Evolutionary conservation across 768 basidiomycete genomes (phyloP), one percentile per base, ranked within the genome.

Genomic region (Cystobasidium onofrii): DNA sequence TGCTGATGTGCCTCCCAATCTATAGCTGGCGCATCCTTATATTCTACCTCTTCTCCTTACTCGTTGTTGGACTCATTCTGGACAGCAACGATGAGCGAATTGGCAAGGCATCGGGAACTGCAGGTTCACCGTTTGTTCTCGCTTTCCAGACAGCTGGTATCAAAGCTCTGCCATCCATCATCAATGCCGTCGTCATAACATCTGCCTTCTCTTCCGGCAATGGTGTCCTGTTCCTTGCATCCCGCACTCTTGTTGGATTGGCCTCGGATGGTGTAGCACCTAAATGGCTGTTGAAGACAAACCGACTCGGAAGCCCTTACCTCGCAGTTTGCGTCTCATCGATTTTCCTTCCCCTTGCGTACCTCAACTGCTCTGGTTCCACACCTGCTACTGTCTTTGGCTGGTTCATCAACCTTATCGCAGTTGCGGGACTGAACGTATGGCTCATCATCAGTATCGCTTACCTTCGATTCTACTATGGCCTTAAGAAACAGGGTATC

Each of bases 181-280:
- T 86, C 78, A 79, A 78, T 76, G 62, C 74, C 25, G 78, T 78
- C 25, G 84, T 95, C 17, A 82, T 98, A 76, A 91, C 39, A 55
- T 31, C 46, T 27, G 25, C 57, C 18, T 39, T 41, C 29, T 72
- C 63, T 12, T 69, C 74, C 6, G 76, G 75, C 13, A 75, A 76
- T 60, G 69, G 89, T 80, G 92, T 95, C 80, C 80, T 96, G 57
- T 95, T 92, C 82, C 93, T 91, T 1, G 88, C 89, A 57, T 92
- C 92, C 1, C 81, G 83, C 33, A 83, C 82, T 20, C 84, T 97
- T 10, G 94, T 94, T 81, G 92, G 91, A 65, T 85, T 97, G 72
- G 89, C 93, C 29, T 78, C 85, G 18, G 84, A 86, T 41, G 88
- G 90, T 1, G 91, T 92, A 79, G 92, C 93, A 0, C 93, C 93